Evolutionary conservation across 1,139 yeast species (phyloP).

Genomic region (Debaryomycetaceae sp.): DNA sequence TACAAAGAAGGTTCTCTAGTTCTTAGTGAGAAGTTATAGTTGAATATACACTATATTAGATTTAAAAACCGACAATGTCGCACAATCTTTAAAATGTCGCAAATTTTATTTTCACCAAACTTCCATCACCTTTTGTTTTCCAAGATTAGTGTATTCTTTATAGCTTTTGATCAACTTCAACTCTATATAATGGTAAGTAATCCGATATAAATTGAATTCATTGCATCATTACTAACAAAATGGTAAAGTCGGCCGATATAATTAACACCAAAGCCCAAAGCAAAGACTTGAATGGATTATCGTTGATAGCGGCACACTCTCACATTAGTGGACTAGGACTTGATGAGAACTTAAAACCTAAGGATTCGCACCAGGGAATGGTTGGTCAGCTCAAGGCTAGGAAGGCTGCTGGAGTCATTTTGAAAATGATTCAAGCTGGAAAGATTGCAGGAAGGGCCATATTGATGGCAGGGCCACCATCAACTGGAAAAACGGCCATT

Average conservation of each 20-base stretch:
- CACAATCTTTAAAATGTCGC: not conserved
- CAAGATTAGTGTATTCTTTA: not conserved
- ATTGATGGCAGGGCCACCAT: conserved; percentile 95
- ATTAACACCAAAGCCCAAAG: conserved; percentile 35
- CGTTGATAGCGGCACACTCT: conserved; percentile 92
- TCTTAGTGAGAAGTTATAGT: not conserved
- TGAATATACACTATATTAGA: not conserved
- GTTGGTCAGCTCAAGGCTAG: conserved; percentile 96
- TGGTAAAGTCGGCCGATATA: conserved; percentile 22
- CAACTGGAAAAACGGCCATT: conserved; percentile 97
- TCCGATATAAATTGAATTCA: too few species aligned
- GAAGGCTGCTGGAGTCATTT: conserved; percentile 90
- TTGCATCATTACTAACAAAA: not conserved
- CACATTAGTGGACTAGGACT: conserved; percentile 95
- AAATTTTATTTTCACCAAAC: not conserved
- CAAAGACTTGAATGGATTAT: conserved; percentile 54
- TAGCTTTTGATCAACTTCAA: not conserved
- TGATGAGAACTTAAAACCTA: conserved; percentile 84
- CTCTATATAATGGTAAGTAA: conserved; percentile 6
- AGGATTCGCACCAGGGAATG: conserved; percentile 85
- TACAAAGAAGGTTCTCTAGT: conserved; percentile 22
- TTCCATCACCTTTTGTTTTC: not conserved
- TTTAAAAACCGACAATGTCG: not conserved
- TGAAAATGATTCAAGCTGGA: conserved; percentile 91
- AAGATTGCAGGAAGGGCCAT: conserved; percentile 97